Percentiles rank a stretch among this genome's conserved stretches.
These are phyloP conservation scores for Candida fluviatilis DNA, from an alignment of 805 yeast genomes.

Conservation along the genomic window DNA sequence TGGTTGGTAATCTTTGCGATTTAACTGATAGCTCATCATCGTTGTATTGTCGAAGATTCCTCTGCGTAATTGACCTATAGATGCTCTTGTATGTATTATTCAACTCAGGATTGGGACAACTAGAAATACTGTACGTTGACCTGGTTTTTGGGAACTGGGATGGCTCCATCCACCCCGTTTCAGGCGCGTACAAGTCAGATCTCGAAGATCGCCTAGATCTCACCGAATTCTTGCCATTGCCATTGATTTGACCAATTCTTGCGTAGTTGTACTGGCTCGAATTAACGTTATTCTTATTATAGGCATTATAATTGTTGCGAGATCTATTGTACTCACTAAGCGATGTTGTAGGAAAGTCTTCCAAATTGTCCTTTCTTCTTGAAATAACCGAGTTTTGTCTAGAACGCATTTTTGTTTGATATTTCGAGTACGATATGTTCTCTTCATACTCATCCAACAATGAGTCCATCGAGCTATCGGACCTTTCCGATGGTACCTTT, in stretches of 20 bases:
- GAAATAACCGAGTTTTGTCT: constrained; percentile 12
- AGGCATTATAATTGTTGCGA: constrained; percentile 13
- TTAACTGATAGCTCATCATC: constrained; percentile 12
- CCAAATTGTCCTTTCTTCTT: constrained; percentile 8
- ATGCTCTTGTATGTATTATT: constrained; percentile 30
- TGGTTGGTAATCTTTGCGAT: constrained; percentile 14
- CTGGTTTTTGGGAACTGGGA: constrained; percentile 16
- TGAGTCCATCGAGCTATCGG: constrained; percentile 35
- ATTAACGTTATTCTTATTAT: not conserved
- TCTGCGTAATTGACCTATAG: constrained; percentile 33
- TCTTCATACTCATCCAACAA: constrained; percentile 43
- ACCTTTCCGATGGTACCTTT: constrained; percentile 8
- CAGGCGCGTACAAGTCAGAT: constrained; percentile 40
- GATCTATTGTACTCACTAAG: constrained; percentile 31
- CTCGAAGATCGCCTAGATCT: constrained; percentile 35
- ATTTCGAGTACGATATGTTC: constrained; percentile 27
- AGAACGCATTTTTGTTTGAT: constrained; percentile 20
- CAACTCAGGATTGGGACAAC: constrained; percentile 17
- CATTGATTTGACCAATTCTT: constrained; percentile 3
- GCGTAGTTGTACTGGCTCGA: constrained; percentile 4
- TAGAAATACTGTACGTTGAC: constrained; percentile 21
- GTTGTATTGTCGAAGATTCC: constrained; percentile 18
- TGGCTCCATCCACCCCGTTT: constrained; percentile 54
- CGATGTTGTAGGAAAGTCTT: constrained; percentile 31
- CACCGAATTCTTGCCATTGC: constrained; percentile 3